Percentiles rank a stretch among this genome's conserved stretches.
Conservation (phyloP, 2,329 filamentous ascomycete species). For the Apiospora koreana region DNA sequence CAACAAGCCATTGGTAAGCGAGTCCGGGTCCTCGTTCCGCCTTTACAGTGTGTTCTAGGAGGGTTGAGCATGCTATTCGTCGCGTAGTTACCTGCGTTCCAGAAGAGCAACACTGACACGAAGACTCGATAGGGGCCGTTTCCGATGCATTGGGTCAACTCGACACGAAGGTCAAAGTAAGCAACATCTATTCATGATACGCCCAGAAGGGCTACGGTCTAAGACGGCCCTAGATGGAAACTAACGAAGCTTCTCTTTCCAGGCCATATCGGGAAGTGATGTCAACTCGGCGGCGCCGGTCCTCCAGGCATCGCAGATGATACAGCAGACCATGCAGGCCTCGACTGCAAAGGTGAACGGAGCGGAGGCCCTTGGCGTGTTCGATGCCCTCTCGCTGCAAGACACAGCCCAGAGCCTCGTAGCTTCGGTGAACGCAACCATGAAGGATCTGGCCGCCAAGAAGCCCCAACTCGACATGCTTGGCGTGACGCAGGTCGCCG, state of each 20-base stretch:
- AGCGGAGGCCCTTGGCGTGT: conserved; percentile 23
- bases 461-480: conserved; percentile 29
- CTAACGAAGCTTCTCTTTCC: not conserved
- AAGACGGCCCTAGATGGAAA: not conserved
- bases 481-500: conserved; percentile 26
- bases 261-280: conserved; percentile 44
- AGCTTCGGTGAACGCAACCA: conserved; percentile 22
- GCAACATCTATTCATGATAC: no score
- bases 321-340: conserved; percentile 19
- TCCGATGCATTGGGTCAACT: conserved; percentile 61
- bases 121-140: conserved; percentile 38
- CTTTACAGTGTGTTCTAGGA: no score
- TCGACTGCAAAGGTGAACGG: conserved; percentile 30
- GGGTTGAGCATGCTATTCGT: no score
- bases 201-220: not conserved
- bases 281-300: conserved; percentile 45
- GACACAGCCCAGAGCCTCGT: conserved; percentile 23
- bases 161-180: conserved; percentile 26
- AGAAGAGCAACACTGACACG: no score
- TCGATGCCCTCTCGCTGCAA: conserved; percentile 24
- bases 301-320: conserved; percentile 23
- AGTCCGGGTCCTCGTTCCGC: no score
- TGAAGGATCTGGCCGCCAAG: conserved; percentile 24
- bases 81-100: no score
- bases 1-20: conserved; percentile 52